These are phyloP conservation scores for Diplodia intermedia DNA, from an alignment of 2,329 filamentous ascomycete species.

Conservation along the genomic window DNA sequence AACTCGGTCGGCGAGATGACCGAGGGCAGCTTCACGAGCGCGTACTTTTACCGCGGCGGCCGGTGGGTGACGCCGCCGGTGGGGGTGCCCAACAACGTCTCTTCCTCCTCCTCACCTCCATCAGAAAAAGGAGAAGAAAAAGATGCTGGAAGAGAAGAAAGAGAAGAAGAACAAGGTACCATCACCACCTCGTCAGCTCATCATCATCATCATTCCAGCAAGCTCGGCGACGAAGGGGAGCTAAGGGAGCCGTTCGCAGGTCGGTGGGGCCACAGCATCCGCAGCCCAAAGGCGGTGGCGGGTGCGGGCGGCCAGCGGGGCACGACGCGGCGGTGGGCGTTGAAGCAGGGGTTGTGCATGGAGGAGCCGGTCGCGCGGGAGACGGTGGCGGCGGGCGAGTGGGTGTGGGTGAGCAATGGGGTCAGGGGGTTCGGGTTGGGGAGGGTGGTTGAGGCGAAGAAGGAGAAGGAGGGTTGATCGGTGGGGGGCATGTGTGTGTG, in stretches of 20 bases:
- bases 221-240: constrained; percentile 44
- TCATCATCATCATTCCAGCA: background rate
- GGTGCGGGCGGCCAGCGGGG: constrained; percentile 76
- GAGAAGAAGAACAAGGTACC: constrained; percentile 1
- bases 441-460: constrained; percentile 41
- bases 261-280: constrained; percentile 48
- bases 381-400: constrained; percentile 73
- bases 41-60: constrained; percentile 77
- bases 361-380: constrained; percentile 68
- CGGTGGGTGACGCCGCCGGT: constrained; percentile 80
- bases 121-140: background rate
- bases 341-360: constrained; percentile 70
- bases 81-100: constrained; percentile 35
- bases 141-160: background rate
- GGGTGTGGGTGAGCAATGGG: constrained; percentile 88
- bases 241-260: constrained; percentile 46
- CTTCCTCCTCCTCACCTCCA: background rate
- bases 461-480: background rate
- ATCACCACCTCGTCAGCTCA: background rate
- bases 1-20: constrained; percentile 73
- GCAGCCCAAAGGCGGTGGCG: constrained; percentile 57
- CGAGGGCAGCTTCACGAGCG: constrained; percentile 83
- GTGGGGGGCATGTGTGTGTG: background rate
- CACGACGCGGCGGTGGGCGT: constrained; percentile 82
- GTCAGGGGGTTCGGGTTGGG: constrained; percentile 72